Evolutionary conservation across 2,329 filamentous ascomycete genomes (phyloP), one percentile per base, ranked within the genome.

Genomic region (Lecanosticta acicola): DNA sequence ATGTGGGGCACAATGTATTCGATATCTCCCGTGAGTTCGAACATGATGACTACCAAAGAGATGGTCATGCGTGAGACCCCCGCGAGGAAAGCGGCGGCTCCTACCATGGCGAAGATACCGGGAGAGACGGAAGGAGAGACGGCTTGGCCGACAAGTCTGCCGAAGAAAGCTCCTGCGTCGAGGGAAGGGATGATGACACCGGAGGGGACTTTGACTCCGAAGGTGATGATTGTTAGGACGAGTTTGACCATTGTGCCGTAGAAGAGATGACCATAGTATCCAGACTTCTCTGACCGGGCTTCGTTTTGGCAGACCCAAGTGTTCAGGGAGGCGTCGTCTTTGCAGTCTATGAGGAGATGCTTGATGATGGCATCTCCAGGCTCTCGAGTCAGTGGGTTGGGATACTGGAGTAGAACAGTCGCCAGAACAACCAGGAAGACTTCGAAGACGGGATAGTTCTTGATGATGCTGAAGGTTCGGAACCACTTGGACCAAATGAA

Each of bases 101-200:
- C 78, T 8, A 81, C 76, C 74, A 81, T 78, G 44, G 78, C 78
- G 59, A 80, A 80, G 42, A 80, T 78, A 2, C 78, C 76, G 0
- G 78, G 77, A 1, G 74, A 76, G 14, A 77, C 75, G 5, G 61
- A 59, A 0, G 62, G 57, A 5, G 24, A 29, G 13, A 74, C 62
- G 11, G 58, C 56, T 55, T 75, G 63, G 50, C 72, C 77, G 1
- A 79, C 55, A 3, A 81, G 66, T 2, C 77, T 70, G 3, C 78
- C 77, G 50, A 80, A 80, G 21, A 81, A 68, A 0, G 77, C 77
- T 11, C 78, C 78, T 3, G 72, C 76, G 47, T 78, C 75, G 2
- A 81, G 68, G 2, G 77, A 72, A 0, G 78, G 78, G 41, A 81
- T 80, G 59, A 81, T 81, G 46, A 81, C 74, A 1, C 78, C 78